Conservation (phyloP, 768 basidiomycete species). For the Suillus tomentosus region DNA sequence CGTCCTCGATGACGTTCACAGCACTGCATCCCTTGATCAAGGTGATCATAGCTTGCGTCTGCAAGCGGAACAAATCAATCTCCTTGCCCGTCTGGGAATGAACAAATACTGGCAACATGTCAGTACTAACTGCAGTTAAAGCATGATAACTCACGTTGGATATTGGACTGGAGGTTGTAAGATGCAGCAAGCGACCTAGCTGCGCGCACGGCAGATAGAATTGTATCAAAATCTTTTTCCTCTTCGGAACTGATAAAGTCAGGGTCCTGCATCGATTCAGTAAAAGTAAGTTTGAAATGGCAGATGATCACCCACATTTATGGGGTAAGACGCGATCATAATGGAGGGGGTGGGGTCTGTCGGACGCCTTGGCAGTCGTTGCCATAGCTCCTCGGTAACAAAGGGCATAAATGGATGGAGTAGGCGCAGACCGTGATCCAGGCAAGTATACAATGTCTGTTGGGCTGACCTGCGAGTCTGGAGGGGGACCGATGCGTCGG, state of each 20-base stretch:
- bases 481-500: slow-evolving; percentile 70
- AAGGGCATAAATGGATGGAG: slow-evolving; percentile 99
- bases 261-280: slow-evolving; percentile 46
- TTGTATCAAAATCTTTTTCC: slow-evolving; percentile 82
- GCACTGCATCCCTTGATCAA: slow-evolving; percentile 89
- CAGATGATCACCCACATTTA: slow-evolving; percentile 53
- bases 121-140: slow-evolving; percentile 4
- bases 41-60: slow-evolving; percentile 72
- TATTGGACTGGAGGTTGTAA: slow-evolving; percentile 84
- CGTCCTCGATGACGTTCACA: slow-evolving; percentile 63
- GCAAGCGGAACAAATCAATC: slow-evolving; percentile 67
- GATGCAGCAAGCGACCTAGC: slow-evolving; percentile 86
- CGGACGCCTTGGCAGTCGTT: slow-evolving; percentile 84
- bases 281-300: neutral
- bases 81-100: slow-evolving; percentile 66
- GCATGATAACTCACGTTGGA: slow-evolving; percentile 60
- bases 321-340: slow-evolving; percentile 86
- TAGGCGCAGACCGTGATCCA: slow-evolving; percentile 87
- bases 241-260: slow-evolving; percentile 68
- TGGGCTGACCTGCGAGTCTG: slow-evolving; percentile 80
- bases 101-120: slow-evolving; percentile 63
- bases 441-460: slow-evolving; percentile 93
- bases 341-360: slow-evolving; percentile 85
- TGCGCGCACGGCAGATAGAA: slow-evolving; percentile 76
- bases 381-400: slow-evolving; percentile 98